Base-by-base conservation (phyloP, 352 stramenopile species). In the Pythium monospermum region DNA sequence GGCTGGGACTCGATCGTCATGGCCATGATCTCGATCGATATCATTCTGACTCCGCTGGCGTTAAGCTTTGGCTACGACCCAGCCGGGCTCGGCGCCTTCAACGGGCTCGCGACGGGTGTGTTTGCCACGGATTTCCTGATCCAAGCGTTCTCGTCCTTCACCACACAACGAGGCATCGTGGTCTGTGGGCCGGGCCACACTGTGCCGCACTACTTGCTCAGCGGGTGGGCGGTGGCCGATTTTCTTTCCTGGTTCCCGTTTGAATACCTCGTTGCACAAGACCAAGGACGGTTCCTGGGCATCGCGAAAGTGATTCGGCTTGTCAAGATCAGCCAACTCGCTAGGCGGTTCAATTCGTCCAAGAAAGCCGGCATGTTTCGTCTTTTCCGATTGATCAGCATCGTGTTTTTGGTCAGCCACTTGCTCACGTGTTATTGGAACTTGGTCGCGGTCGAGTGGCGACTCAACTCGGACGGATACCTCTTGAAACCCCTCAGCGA, bases 241-340 rank as follows among this genome's bases (percentile, higher is more conserved):
- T 78, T 87, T 22, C 59, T 87, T n/a, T 78, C 70, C 31, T 87
- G 71, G 71, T 83, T 87, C 42, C 76, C 74, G 6, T 83, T 87
- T 32, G 73, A 85, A 27, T 57, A 71, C 27, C 16, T 87, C 7
- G 59, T 63, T 8, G 32, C 61, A 4, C 53, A 52, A 0, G 58
- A 40, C 19, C 53, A 74, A 43, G 73, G 76, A 2, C 70, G 69
- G 10, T 69, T 83, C 51, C 62, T 87, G n/a, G 69, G 72, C 40
- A 70, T 85, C 36, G 69, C 64, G 16, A 87, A 87, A 47, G 71
- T 85, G 23, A 76, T 85, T 39, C 71, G 76, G 0, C 66, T 87
- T n/a, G 70, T 63, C n/a, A 87, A 85, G 51, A 69, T 87, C 33
- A 85, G 70, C 26, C 68, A 84, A 38, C 60, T 85, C 19, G 74